Conservation (phyloP, 2,329 filamentous ascomycete genomes). For the Zarea fungicola region DNA sequence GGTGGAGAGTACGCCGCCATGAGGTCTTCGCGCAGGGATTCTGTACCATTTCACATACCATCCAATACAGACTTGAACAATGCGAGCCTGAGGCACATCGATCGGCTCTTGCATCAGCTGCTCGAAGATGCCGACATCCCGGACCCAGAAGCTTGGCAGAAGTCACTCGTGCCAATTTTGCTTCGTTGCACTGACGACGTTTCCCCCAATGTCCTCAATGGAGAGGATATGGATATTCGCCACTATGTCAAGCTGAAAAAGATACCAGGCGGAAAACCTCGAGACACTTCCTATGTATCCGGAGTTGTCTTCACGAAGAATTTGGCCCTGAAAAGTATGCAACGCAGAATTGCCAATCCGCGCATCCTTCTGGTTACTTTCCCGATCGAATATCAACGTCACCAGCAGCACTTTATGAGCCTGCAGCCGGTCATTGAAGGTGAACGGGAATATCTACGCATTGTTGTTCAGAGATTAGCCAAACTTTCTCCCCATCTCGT, state of each 20-base stretch:
- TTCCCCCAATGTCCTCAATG: constrained; percentile 81
- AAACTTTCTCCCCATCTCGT: constrained; percentile 79
- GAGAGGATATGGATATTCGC: constrained; percentile 93
- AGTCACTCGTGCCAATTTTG: constrained; percentile 82
- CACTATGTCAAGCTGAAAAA: constrained; percentile 98
- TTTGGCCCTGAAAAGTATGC: constrained; percentile 92
- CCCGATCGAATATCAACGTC: constrained; percentile 89
- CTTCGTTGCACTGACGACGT: constrained; percentile 91
- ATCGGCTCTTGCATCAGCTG: constrained; percentile 76
- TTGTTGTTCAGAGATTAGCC: constrained; percentile 86
- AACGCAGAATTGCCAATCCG: constrained; percentile 74
- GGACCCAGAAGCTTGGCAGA: constrained; percentile 77
- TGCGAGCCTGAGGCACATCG: constrained; percentile 83
- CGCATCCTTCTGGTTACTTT: constrained; percentile 92
- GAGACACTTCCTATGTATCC: constrained; percentile 93
- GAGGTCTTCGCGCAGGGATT: constrained; percentile 69
- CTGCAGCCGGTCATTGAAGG: constrained; percentile 94
- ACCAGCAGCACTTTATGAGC: constrained; percentile 90
- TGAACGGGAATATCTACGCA: constrained; percentile 87
- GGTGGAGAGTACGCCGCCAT: constrained; percentile 38
- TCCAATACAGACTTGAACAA: constrained; percentile 80
- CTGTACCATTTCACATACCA: constrained; percentile 68
- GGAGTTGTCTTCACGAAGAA: constrained; percentile 98
- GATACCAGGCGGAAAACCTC: constrained; percentile 82
- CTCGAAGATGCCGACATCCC: constrained; percentile 71